Percentiles rank a stretch among this genome's conserved stretches.
These are phyloP conservation scores for Adiantum capillusveneris DNA, from an alignment of 75 land plant genomes.

Conservation along the genomic window DNA sequence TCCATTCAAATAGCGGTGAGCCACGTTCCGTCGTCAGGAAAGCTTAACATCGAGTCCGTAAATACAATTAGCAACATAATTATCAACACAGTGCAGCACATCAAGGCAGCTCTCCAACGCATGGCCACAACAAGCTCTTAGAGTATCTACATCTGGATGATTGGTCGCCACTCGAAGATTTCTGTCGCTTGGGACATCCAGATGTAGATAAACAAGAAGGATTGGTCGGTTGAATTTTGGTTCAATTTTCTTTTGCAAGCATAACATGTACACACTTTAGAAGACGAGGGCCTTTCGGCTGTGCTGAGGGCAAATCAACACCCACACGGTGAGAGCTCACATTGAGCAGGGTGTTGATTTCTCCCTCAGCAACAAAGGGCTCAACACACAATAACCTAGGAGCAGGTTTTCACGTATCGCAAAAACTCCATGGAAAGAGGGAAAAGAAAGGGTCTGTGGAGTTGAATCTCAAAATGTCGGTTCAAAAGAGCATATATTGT, in stretches of 20 bases:
- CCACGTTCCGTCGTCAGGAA: conserved; percentile 55
- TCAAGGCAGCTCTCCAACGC: conserved; percentile 65
- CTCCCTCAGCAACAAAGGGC: conserved; percentile 10
- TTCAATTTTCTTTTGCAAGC: neutral
- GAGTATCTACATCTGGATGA: neutral
- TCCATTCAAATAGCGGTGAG: conserved; percentile 69
- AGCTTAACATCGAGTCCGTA: conserved; percentile 60
- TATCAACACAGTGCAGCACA: conserved; percentile 69
- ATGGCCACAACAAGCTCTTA: neutral
- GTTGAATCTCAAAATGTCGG: no score
- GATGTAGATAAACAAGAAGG: neutral
- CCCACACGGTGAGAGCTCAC: neutral
- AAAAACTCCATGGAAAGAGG: no score
- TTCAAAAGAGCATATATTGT: no score
- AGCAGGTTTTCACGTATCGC: neutral
- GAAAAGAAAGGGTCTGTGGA: neutral
- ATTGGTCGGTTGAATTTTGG: no score
- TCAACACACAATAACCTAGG: neutral
- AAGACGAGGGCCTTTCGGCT: neutral
- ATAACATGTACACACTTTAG: neutral
- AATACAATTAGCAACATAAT: conserved; percentile 65
- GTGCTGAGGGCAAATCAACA: conserved; percentile 13
- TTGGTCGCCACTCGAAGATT: neutral
- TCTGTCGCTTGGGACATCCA: no score
- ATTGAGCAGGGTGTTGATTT: conserved; percentile 16